Base-by-base conservation (phyloP, 371 early-diverging fungal species). In the Mortierella sp. region DNA sequence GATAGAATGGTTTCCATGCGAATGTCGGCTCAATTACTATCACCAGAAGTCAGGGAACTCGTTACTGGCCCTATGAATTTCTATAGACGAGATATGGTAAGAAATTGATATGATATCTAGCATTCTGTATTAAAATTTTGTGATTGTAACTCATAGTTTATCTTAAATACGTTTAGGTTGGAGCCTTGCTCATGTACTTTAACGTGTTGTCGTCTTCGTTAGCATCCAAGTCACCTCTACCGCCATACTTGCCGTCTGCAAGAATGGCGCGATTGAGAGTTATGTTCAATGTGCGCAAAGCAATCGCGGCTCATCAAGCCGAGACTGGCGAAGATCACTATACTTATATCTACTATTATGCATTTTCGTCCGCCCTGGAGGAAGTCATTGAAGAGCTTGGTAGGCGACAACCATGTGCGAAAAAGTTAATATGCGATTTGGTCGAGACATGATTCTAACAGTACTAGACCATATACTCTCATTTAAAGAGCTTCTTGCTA, bases 361-460 rank as follows among this genome's bases (percentile, higher is more conserved):
- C 83, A 1, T 83, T 74, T 40, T 71, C 78, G 15, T 75, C 78
- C 4, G 77, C 75, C 3, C 45, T 83, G 0, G 86, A 89, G 55
- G 90, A 90, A 75, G 87, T 89, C 51, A 87, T 90, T 60, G 86
- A 85, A n/a, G 89, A 90, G 47, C 77, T 90, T 4, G 90, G 81
- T 80, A 80, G n/a, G n/a, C 3, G n/a, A 43, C 4, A 43, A 43
- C 4, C 15, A 43, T 15, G 17, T 15, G 17, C 10, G 15, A 43
- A 43, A 43, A 17, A 43, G 15, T 12, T 3, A 10, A 40, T 40
- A 1, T 12, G 40, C 40, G 10, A 40, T 8, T 40, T 12, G 1
- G 15, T 10, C 15, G 40, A 40, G 40, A 40, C 40, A 40, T 40
- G 40, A 6, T 10, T 10, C 15, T 40, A 10, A 40, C 40, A 40